Conservation (phyloP, 768 basidiomycete genomes). For the Lactifluus echinatus region DNA sequence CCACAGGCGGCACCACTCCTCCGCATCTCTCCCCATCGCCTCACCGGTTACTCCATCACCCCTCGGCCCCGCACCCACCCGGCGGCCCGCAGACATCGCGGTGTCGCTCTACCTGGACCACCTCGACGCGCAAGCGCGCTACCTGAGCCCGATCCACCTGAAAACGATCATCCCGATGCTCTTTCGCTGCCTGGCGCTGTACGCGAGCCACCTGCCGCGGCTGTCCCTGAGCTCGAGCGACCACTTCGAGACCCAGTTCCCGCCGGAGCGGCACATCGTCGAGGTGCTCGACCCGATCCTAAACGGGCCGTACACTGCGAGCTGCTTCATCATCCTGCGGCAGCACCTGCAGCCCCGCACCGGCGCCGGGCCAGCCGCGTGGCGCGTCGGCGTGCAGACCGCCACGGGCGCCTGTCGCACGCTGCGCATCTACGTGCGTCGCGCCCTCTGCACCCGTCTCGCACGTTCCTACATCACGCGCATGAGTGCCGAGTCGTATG, state of each 20-base stretch:
- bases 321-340: slow-evolving; percentile 56
- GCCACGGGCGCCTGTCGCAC: slow-evolving; percentile 36
- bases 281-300: slow-evolving; percentile 50
- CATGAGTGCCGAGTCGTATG: slow-evolving; percentile 43
- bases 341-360: slow-evolving; percentile 45
- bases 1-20: slow-evolving; percentile 57
- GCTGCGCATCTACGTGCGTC: slow-evolving; percentile 54
- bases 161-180: slow-evolving; percentile 56
- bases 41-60: slow-evolving; percentile 27
- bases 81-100: slow-evolving; percentile 54
- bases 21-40: slow-evolving; percentile 42
- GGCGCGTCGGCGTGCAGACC: slow-evolving; percentile 22
- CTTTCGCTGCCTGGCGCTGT: slow-evolving; percentile 62
- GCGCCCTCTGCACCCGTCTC: slow-evolving; percentile 49
- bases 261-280: slow-evolving; percentile 47
- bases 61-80: slow-evolving; percentile 27
- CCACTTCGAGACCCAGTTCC: slow-evolving; percentile 26
- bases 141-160: slow-evolving; percentile 46
- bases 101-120: slow-evolving; percentile 56
- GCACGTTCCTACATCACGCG: slow-evolving; percentile 59
- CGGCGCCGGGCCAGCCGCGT: slow-evolving; percentile 18
- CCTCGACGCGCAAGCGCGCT: slow-evolving; percentile 51
- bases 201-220: slow-evolving; percentile 57
- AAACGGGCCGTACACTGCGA: slow-evolving; percentile 54
- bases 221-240: slow-evolving; percentile 43